A percentile compares a stretch with the other conserved stretches of the same genome.
phyloP scores from a whole-genome alignment of 768 basidiomycete species.

The Lactarius akahatsu region DNA sequence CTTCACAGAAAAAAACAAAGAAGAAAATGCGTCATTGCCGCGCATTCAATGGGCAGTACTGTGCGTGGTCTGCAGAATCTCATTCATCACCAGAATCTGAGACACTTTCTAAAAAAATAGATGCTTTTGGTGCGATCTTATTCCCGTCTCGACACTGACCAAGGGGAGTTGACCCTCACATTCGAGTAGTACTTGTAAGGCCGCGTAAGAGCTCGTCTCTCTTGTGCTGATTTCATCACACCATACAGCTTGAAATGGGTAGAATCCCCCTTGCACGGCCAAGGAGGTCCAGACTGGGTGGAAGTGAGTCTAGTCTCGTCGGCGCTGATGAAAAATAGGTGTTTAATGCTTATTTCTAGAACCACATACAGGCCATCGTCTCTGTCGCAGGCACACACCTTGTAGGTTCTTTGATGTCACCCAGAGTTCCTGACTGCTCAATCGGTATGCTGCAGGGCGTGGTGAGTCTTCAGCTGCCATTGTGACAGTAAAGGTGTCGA shows the following conservation, averaged over 20 bases:
- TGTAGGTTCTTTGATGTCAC: constrained; percentile 42
- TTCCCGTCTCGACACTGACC: background rate
- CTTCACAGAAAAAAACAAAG: constrained; percentile 57
- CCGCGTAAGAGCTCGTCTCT: background rate
- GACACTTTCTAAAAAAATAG: constrained; percentile 29
- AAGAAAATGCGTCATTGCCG: constrained; percentile 78
- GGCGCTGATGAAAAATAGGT: background rate
- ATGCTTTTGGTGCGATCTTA: constrained; percentile 45
- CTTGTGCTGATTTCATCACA: background rate
- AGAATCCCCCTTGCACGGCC: constrained; percentile 78
- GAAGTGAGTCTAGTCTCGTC: constrained; percentile 54
- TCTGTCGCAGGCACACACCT: constrained; percentile 86
- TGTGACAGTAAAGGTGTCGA: background rate
- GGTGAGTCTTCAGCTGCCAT: constrained; percentile 43
- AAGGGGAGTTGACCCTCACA: background rate
- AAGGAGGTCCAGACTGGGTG: constrained; percentile 86
- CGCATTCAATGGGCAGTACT: constrained; percentile 84
- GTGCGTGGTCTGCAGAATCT: constrained; percentile 43
- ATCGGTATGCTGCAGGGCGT: constrained; percentile 53
- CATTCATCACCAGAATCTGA: constrained; percentile 5
- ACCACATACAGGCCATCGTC: constrained; percentile 83
- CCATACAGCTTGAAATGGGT: constrained; percentile 87
- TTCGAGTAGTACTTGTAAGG: constrained; percentile 79
- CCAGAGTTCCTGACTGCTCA: background rate
- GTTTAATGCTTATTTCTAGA: constrained; percentile 40